These are phyloP conservation scores for Panellus pusillus DNA, from an alignment of 768 basidiomycete species.

Conservation along the genomic window DNA sequence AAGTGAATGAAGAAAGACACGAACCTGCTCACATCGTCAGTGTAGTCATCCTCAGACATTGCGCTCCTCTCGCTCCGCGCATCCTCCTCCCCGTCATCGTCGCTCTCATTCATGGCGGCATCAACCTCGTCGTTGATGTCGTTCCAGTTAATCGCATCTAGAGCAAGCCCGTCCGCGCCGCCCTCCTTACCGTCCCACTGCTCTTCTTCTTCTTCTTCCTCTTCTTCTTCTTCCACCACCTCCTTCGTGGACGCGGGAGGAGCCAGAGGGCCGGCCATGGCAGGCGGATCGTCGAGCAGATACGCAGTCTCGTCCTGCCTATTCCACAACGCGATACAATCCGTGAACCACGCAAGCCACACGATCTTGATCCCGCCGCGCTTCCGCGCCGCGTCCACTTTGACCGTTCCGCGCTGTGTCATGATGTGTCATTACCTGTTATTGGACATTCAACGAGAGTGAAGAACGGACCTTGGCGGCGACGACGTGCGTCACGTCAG, in stretches of 20 bases:
- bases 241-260: constrained; percentile 32
- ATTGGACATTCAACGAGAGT: constrained; percentile 11
- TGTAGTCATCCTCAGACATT: constrained; percentile 54
- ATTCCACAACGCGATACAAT: constrained; percentile 86
- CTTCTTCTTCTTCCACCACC: constrained; percentile 28
- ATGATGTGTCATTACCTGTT: not conserved
- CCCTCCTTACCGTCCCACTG: constrained; percentile 3
- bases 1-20: not conserved
- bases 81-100: constrained; percentile 48
- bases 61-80: constrained; percentile 39
- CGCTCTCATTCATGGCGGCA: constrained; percentile 80
- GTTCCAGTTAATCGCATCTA: constrained; percentile 74
- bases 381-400: constrained; percentile 81
- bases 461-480: constrained; percentile 68
- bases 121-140: constrained; percentile 87
- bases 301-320: constrained; percentile 79
- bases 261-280: constrained; percentile 47
- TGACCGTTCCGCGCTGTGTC: constrained; percentile 80
- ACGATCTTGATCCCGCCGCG: constrained; percentile 82
- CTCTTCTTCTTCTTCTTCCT: constrained; percentile 24
- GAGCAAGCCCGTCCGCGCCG: constrained; percentile 38
- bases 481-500: constrained; percentile 83
- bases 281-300: constrained; percentile 48
- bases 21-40: constrained; percentile 49
- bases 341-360: constrained; percentile 86